A percentile compares a stretch with the other conserved stretches of the same genome.
These are phyloP conservation scores for Triangularia verruculosa DNA, from an alignment of 2,329 filamentous ascomycete species.

Conservation along the genomic window DNA sequence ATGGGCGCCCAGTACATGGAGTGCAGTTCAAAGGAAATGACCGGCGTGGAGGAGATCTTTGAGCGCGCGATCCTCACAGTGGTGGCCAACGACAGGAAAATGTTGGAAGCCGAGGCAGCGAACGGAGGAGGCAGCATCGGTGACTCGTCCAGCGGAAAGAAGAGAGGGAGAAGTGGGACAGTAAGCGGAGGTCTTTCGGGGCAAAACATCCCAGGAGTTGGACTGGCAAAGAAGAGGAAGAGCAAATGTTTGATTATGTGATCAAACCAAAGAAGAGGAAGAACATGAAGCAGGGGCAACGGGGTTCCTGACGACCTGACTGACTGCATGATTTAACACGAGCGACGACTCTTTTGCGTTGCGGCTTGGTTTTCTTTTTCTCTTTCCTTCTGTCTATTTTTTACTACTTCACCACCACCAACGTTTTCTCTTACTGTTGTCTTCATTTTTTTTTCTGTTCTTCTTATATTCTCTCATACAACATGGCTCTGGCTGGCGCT, in stretches of 20 bases:
- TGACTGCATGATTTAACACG: constrained; percentile 28
- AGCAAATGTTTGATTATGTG: constrained; percentile 78
- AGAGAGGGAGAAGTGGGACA: constrained; percentile 14
- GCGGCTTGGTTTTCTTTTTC: background rate
- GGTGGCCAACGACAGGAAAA: constrained; percentile 73
- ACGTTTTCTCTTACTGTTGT: constrained; percentile 10
- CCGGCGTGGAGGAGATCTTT: constrained; percentile 94
- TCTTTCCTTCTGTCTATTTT: constrained; percentile 11
- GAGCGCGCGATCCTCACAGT: constrained; percentile 86
- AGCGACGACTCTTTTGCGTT: constrained; percentile 13
- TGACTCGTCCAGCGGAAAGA: constrained; percentile 27
- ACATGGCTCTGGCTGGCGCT: constrained; percentile 17
- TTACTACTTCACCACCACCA: background rate
- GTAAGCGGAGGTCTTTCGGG: constrained; percentile 33
- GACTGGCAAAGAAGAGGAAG: constrained; percentile 59
- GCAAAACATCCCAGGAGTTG: constrained; percentile 42
- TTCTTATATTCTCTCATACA: constrained; percentile 24
- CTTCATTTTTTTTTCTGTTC: constrained; percentile 16
- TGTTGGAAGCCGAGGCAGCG: constrained; percentile 50
- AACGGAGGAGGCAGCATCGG: constrained; percentile 35
- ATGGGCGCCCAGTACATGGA: constrained; percentile 97
- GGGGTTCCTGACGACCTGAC: constrained; percentile 12
- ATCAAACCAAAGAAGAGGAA: constrained; percentile 29
- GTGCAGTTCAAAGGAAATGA: constrained; percentile 97
- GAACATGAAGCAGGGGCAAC: constrained; percentile 4